Evolutionary conservation across 2,329 filamentous ascomycete genomes (phyloP), one percentile per base, ranked within the genome.

Genomic region (Phialocephala sp.): DNA sequence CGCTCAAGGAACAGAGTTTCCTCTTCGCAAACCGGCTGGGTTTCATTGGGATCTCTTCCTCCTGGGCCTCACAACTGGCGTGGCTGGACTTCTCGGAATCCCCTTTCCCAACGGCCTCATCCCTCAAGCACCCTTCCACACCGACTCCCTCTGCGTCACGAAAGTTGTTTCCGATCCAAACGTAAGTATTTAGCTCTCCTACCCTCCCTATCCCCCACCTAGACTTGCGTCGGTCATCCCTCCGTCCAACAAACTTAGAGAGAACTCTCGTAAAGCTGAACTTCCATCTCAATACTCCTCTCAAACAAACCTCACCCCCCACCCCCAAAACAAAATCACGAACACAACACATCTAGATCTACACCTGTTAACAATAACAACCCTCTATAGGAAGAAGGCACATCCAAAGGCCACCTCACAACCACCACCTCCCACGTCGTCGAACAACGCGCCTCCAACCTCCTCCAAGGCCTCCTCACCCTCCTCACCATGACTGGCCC

Each of bases 11-110:
- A 93, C 90, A 68, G 91, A 94, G 74, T 94, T 93, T 68, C 91
- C 91, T 1, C 86, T 94, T 12, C 84, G 86, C 24, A 94, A 94
- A 74, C 91, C 92, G 2, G 90, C 91, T 54, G 91, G 91, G 15
- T 94, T 94, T 74, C 91, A 94, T 78, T 94, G 91, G 91, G 91
- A 94, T 72, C 77, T 94, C 45, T 94, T 93, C 79, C 86, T 94
- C 36, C 87, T 94, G 0, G 92, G 92, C 4, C 80, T 92, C 35
- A 94, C 91, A 1, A 94, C 91, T 0, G 90, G 89, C 59, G 79
- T 94, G 1, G 89, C 90, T 2, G 91, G 91, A 12, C 82, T 94
- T 32, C 82, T 94, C 15, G 91, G 92, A 18, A 84, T 94, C 12
- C 92, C 91, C 1, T 92, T 92, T 71, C 92, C 92, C 60, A 94